Base-by-base conservation (phyloP, 345 rosid genomes). In the Mallotus nudiflorus region DNA sequence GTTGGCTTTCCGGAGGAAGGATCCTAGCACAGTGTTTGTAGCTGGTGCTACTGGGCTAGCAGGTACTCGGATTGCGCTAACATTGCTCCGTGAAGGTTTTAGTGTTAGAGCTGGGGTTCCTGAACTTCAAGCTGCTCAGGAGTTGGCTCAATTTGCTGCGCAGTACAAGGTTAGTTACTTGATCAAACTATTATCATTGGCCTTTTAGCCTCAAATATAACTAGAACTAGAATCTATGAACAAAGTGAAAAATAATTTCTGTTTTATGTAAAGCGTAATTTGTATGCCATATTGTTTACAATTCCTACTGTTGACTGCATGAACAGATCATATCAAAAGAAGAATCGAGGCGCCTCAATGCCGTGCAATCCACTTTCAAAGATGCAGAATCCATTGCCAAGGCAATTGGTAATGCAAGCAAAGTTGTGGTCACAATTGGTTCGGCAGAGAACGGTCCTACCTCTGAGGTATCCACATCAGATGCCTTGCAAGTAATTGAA, bases 361-460 rank as follows among this genome's bases (percentile, higher is more conserved):
- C 99, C 0, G 97, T 95, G 8, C 83, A 90, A 76, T 95, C 96
- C 50, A 68, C 86, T 9, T 90, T 87, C 75, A 59, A 83, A 49
- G 89, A 84, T 53, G 81, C 89, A 3, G 92, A 95, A 75, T 87
- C 92, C 45, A 90, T 92, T 49, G 97, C 97, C 44, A 95, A 87
- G 76, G 97, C 99, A n/a, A 95, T 95, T 31, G 99, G 99, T 20
- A 91, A 95, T 68, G 97, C 97, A 22, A 84, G 93, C 82, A 95
- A 95, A 76, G 93, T 86, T 22, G 97, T 87, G 9, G 89, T 95
- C 66, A 95, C 97, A 0, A 77, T 95, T 9, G 91, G 97, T 33
- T 83, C 89, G 0, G 51, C 76, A 6, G 99, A 95, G 71, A 84
- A 87, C 42, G 97, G 97, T 33, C 93, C 99, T 9, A 60, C 82